Base-by-base conservation (phyloP, 139 green algal genomes). In the Chlorella sp. region DNA sequence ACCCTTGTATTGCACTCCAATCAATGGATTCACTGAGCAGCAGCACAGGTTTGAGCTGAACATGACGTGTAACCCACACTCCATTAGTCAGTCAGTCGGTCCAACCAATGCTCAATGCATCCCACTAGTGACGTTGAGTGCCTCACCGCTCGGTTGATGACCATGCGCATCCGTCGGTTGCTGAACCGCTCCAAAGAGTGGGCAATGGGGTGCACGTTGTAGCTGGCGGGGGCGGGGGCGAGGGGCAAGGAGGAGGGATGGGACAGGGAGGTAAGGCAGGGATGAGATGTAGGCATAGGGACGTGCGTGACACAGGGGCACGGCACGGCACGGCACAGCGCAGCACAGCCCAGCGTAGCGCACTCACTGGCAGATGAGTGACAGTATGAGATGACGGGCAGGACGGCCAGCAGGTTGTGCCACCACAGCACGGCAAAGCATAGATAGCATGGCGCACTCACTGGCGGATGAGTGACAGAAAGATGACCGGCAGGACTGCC, bases 321-420 rank as follows among this genome's bases (percentile, higher is more conserved):
- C 64, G 11, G 64, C 24, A 30, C 64, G 21, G 64, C 64, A 30
- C 69, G 14, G 28, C 69, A 77, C 69, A 77, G 69, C 69, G 15
- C 64, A 71, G 69, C 28, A 34, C 28, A 77, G 28, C 69, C 14
- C 14, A 19, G 69, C 69, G 1, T 28, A 36, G 30, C 28, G 39
- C 21, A 28, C 84, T 88, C 84, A 88, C 84, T 93, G 91, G 89
- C 91, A 93, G 48, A 93, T 85, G 71, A 91, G 91, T 39, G 37
- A 83, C 28, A 93, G 88, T 36, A n/a, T n/a, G 91, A 88, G 48
- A 93, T 91, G 39, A 93, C 91, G 22, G 91, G 91, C 60, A 93
- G 86, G 60, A 93, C 87, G 14, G 91, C 68, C 64, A 93, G 89
- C 60, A n/a, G n/a, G n/a, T n/a, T n/a, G n/a, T n/a, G n/a, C n/a